phyloP scores from a whole-genome alignment of 2,329 filamentous ascomycete species.

The Monilinia polystroma region DNA sequence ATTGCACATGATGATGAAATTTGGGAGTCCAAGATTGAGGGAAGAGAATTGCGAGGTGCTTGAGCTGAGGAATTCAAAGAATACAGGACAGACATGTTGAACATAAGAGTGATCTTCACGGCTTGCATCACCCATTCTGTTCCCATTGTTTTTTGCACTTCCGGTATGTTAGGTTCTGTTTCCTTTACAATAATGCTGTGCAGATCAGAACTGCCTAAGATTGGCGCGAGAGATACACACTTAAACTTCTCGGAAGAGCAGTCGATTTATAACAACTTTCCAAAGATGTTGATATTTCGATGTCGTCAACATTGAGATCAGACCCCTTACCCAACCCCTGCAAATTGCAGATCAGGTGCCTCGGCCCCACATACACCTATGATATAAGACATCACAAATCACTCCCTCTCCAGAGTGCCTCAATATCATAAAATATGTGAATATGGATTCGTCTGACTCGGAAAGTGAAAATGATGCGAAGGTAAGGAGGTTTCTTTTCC shows the following conservation, averaged over 20 bases:
- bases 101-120: background rate
- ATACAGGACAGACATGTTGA: background rate
- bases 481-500: background rate
- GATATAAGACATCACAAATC: conserved; percentile 16
- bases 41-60: background rate
- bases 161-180: background rate
- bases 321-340: background rate
- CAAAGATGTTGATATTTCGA: background rate
- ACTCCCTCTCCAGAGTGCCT: background rate
- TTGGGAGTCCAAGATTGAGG: background rate
- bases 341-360: background rate
- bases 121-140: no score
- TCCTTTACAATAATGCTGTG: no score
- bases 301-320: background rate
- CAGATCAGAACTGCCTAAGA: background rate
- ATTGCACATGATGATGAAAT: background rate
- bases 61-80: background rate
- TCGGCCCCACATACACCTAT: conserved; percentile 2
- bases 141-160: background rate
- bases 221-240: no score
- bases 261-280: background rate
- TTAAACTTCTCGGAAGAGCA: background rate
- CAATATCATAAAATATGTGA: conserved; percentile 11
- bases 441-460: conserved; percentile 12
- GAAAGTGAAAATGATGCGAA: conserved; percentile 6